A percentile compares a stretch with the other conserved stretches of the same genome.
phyloP scores from a whole-genome alignment of 2,329 filamentous ascomycete species.

The Talaromyces sp. region DNA sequence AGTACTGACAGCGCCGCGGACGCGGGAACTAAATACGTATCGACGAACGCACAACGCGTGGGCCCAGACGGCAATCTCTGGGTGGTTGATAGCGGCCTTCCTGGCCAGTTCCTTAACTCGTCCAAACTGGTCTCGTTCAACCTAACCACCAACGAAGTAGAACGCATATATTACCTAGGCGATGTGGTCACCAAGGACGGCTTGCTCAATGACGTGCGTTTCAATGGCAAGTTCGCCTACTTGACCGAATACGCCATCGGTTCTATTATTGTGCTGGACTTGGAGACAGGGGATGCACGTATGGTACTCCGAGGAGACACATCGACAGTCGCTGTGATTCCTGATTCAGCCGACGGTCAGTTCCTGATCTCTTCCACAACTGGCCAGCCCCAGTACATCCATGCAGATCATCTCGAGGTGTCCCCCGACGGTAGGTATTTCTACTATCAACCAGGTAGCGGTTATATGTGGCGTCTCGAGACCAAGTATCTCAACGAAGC shows the following conservation, averaged over 20 bases:
- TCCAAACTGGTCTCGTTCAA: slow-evolving; percentile 32
- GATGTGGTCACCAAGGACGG: slow-evolving; percentile 25
- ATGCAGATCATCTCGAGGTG: slow-evolving; percentile 35
- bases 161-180: slow-evolving; percentile 29
- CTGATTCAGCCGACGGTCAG: neutral
- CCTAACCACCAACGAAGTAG: slow-evolving; percentile 28
- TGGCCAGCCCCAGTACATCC: slow-evolving; percentile 16
- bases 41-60: slow-evolving; percentile 12
- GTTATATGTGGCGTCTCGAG: slow-evolving; percentile 28
- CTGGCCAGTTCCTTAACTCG: neutral
- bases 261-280: slow-evolving; percentile 23
- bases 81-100: slow-evolving; percentile 15
- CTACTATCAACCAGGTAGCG: slow-evolving; percentile 33
- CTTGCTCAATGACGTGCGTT: slow-evolving; percentile 34
- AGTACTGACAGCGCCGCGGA: slow-evolving; percentile 13
- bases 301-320: neutral
- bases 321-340: neutral
- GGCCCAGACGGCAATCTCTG: slow-evolving; percentile 15
- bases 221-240: slow-evolving; percentile 24
- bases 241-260: slow-evolving; percentile 16
- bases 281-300: slow-evolving; percentile 16
- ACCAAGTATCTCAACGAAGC: slow-evolving; percentile 29
- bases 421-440: slow-evolving; percentile 30
- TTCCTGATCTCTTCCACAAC: neutral
- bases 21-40: neutral